Evolutionary conservation across 805 yeast genomes (phyloP), one percentile per base, ranked within the genome.

Genomic region (Peterozyma xylosa): DNA sequence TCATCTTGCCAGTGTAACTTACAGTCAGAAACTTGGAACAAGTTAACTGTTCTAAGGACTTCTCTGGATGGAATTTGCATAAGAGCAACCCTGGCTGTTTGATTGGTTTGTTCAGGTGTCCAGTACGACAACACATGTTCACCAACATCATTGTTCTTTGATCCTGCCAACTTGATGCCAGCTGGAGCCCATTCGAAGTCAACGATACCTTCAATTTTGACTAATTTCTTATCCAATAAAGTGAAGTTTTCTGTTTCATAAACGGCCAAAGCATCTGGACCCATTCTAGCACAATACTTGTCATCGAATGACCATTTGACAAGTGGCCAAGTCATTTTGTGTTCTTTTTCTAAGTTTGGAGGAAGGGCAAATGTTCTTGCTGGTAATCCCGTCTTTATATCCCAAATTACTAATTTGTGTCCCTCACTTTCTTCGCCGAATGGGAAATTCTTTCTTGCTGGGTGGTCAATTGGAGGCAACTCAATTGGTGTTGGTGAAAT

Each of bases 121-220:
- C 99, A 93, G 71, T 83, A 93, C 30, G 95, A 81, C 53, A 93
- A 73, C 33, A 89, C 68, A 54, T 82, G 82, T 45, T 81, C 80
- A 37, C 70, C 73, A 46, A 73, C 78, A 35, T 61, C 68, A 46
- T 68, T 73, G 53, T 69, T 75, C 46, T 60, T 62, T 43, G 78
- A 66, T 46, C 74, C 76, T 38, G 79, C 76, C 45, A 86, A 71
- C 53, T 76, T 71, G 42, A 88, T 86, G 53, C 86, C 85, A 18
- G 88, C 82, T 48, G 99, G 99, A 27, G 97, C 89, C 77, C 91
- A 93, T 63, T 88, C 95, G 58, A 93, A 93, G 64, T 90, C 96
- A 57, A 79, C 79, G 51, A 93, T 76, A 45, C 89, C 95, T 18
- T 85, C 86, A 52, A 88, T 76, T 64, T 85, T 86, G 57, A 89